Evolutionary conservation across 2,329 filamentous ascomycete species (phyloP).

Genomic region (Rutstroemia sp.): DNA sequence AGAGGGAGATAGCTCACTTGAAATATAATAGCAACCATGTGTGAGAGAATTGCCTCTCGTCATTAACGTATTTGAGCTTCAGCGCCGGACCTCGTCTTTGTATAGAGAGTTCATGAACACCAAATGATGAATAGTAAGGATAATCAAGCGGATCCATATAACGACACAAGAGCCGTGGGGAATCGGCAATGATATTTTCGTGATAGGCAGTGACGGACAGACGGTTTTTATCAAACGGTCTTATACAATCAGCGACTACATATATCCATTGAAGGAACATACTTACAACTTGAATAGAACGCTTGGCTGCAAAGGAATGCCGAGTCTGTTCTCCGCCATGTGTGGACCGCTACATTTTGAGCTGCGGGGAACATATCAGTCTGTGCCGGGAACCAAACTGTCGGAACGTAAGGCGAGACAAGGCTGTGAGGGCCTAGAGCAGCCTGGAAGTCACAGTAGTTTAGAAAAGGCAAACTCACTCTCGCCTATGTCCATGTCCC

Average conservation of each 20-base stretch:
- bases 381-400: conserved; percentile 6
- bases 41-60: conserved; percentile 36
- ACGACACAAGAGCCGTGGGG: conserved; percentile 27
- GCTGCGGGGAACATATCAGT: conserved; percentile 26
- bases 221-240: conserved; percentile 47
- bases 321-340: conserved; percentile 36
- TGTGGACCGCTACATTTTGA: conserved; percentile 42
- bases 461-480: conserved; percentile 27
- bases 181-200: conserved; percentile 32
- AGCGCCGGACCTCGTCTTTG: conserved; percentile 42
- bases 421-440: background rate
- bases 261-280: background rate
- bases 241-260: conserved; percentile 20
- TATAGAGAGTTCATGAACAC: conserved; percentile 49
- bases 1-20: conserved; percentile 31
- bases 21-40: conserved; percentile 50
- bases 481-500: conserved; percentile 36
- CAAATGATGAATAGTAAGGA: conserved; percentile 39
- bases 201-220: conserved; percentile 47
- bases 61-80: conserved; percentile 46
- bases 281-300: conserved; percentile 48
- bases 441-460: background rate
- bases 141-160: conserved; percentile 25
- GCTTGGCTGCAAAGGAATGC: conserved; percentile 40
- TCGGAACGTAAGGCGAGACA: background rate